Base-by-base conservation (phyloP, 2,329 filamentous ascomycete species). In the Colletotrichum liriopes region DNA sequence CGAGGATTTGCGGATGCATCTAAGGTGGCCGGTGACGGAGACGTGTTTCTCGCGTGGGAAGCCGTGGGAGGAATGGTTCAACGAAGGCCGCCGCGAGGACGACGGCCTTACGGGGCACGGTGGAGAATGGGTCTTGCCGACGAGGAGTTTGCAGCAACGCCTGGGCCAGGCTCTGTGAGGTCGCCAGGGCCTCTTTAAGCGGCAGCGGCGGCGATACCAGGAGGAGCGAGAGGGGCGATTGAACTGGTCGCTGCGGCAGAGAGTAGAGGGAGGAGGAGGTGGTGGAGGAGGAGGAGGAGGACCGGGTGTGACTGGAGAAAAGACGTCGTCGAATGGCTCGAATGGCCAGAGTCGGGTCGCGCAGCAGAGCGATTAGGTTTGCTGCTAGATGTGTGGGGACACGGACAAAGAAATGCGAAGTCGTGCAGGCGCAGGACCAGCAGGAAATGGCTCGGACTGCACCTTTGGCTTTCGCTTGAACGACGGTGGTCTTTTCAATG, bases 21-120 rank as follows among this genome's bases (percentile, higher is more conserved):
- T 77, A 81, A 45, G 78, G 76, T 70, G 76, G 77, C 39, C 69
- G 75, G 65, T 62, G 74, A 73, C 63, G 72, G 61, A 66, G 64
- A 56, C 64, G 67, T 73, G 62, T 63, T 61, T 63, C 45, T 67
- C 76, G 82, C 79, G 82, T 83, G 81, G 75, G 86, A 82, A 86
- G 85, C 85, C 86, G 86, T 87, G 81, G 84, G 83, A 82, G 82
- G 78, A 78, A 82, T 75, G 76, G 74, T 75, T 78, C 76, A 49
- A 70, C 43, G 76, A 79, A 81, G 83, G 83, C 84, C 81, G 81
- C 84, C 84, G 85, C 81, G 79, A 81, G 77, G 77, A 85, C 82
- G 85, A 86, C 82, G 84, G 85, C 84, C 82, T 83, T 84, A 82
- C 76, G 74, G 72, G 71, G 69, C 35, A 68, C 51, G 58, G 65